These are phyloP conservation scores for Eimeria necatrix DNA, from an alignment of 169 alveolate species.

Conservation along the genomic window DNA sequence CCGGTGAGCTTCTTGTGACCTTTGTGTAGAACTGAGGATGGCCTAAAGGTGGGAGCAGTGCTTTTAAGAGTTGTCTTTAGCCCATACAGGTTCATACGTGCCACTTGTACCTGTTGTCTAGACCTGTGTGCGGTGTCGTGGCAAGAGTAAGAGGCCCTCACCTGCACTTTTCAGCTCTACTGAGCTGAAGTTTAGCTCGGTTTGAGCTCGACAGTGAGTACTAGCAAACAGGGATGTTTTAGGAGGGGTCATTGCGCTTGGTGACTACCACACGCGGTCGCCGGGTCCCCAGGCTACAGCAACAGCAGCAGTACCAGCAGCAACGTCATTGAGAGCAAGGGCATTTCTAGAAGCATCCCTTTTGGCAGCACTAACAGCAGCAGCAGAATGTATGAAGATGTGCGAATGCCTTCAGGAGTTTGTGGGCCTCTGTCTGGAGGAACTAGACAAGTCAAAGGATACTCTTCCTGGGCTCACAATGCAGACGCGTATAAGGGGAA, in stretches of 20 bases:
- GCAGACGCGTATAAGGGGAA: conserved; percentile 67
- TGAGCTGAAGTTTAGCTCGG: too few species aligned
- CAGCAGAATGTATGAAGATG: background rate
- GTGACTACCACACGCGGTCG: background rate
- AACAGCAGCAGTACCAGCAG: background rate
- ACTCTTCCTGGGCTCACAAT: conserved; percentile 80
- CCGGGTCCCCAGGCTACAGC: background rate
- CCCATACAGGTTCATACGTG: too few species aligned
- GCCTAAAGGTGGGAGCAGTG: background rate
- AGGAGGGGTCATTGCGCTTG: background rate
- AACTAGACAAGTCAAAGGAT: conserved; percentile 41
- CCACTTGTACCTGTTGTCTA: too few species aligned
- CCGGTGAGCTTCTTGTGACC: conserved; percentile 77
- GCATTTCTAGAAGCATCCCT: too few species aligned
- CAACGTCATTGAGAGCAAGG: background rate
- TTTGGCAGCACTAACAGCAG: background rate
- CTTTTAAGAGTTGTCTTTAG: background rate
- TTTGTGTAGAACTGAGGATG: too few species aligned
- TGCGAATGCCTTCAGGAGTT: conserved; percentile 17
- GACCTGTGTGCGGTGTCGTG: too few species aligned
- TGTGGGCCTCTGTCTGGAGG: conserved; percentile 40
- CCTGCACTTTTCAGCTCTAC: too few species aligned
- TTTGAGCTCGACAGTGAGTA: background rate
- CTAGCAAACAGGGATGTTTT: background rate
- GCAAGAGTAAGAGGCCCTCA: too few species aligned